Percentiles rank a stretch among this genome's conserved stretches.
Evolutionary conservation across 2,329 filamentous ascomycete species (phyloP).

Genomic region (Pezicula radicicola): DNA sequence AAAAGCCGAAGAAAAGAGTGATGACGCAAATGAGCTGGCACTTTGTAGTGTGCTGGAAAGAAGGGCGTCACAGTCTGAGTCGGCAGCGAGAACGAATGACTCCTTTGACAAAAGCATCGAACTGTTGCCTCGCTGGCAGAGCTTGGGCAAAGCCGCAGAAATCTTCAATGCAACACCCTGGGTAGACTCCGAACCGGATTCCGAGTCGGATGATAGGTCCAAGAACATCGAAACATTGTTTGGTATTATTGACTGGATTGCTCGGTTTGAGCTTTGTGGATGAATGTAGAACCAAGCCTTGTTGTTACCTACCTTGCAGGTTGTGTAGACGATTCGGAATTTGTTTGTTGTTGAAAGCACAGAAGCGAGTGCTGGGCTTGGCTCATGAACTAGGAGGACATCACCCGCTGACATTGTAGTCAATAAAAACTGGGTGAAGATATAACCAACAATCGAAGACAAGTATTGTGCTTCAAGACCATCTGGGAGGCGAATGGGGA

Average conservation of each 20-base stretch:
- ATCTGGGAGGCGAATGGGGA: neutral
- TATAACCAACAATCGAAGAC: neutral
- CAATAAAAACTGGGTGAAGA: neutral
- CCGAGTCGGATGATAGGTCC: neutral
- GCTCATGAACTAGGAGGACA: neutral
- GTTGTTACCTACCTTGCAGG: neutral
- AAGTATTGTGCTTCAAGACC: neutral
- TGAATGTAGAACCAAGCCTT: neutral
- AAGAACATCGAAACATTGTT: neutral
- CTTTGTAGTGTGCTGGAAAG: neutral
- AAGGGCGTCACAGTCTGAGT: neutral
- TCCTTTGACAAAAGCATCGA: neutral
- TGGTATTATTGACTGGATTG: neutral
- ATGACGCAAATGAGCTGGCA: neutral
- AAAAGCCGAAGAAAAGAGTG: neutral
- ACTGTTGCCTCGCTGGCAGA: neutral
- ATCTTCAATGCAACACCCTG: neutral
- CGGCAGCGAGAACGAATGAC: neutral
- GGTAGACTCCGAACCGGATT: neutral
- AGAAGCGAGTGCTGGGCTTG: neutral
- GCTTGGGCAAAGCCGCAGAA: neutral
- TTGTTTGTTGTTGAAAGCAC: neutral
- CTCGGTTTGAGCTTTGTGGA: neutral
- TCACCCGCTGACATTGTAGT: neutral
- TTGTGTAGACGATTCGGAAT: neutral